These are phyloP conservation scores for Kwoniella botswanensis DNA, from an alignment of 768 basidiomycete species.

Conservation along the genomic window DNA sequence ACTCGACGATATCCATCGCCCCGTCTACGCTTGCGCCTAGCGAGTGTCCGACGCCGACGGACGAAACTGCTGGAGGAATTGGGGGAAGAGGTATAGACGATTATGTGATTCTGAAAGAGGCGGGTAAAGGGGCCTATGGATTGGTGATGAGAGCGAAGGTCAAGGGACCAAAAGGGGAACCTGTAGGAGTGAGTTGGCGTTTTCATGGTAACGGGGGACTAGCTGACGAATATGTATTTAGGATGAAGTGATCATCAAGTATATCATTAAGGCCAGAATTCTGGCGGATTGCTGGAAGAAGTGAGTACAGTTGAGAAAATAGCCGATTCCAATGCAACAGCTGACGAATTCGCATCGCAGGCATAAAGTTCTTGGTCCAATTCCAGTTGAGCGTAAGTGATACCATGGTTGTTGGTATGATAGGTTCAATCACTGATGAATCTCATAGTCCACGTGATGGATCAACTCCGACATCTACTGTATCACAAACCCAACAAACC, in stretches of 20 bases:
- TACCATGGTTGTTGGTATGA: not conserved
- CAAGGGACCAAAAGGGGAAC: conserved; percentile 71
- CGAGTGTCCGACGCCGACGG: conserved; percentile 52
- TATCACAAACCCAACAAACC: conserved; percentile 69
- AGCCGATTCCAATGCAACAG: not conserved
- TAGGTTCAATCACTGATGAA: not conserved
- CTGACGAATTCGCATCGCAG: conserved; percentile 50
- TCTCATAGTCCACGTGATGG: conserved; percentile 57
- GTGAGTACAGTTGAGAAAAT: conserved; percentile 33
- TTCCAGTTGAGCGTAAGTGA: conserved; percentile 85
- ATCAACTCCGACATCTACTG: conserved; percentile 56
- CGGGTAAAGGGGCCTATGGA: conserved; percentile 93
- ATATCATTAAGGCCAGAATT: conserved; percentile 97
- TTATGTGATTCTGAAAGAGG: conserved; percentile 82
- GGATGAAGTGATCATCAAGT: conserved; percentile 93
- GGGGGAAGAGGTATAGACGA: conserved; percentile 80
- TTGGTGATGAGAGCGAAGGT: conserved; percentile 89
- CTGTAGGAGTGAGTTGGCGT: conserved; percentile 71
- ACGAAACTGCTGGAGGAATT: conserved; percentile 57
- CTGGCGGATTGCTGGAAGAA: conserved; percentile 99
- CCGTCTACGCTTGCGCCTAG: conserved; percentile 57
- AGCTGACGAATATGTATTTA: conserved; percentile 23
- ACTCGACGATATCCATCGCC: conserved; percentile 52
- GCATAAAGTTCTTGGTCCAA: conserved; percentile 90
- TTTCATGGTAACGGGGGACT: conserved; percentile 28